These are phyloP conservation scores for Furcasterigmium sp. DNA, from an alignment of 2,329 filamentous ascomycete genomes.

Conservation along the genomic window DNA sequence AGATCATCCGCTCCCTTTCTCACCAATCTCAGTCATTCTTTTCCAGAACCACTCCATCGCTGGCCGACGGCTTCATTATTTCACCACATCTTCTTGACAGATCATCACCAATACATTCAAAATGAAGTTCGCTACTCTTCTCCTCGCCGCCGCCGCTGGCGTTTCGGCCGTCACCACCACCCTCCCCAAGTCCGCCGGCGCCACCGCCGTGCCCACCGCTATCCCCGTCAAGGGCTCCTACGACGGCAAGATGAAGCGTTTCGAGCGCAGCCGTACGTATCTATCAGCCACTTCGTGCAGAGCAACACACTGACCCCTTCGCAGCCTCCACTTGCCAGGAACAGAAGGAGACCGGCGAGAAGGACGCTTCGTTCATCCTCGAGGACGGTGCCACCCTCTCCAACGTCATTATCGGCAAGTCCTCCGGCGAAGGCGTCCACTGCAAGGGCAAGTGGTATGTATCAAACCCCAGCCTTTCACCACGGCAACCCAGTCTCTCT, in stretches of 20 bases:
- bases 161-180: constrained; percentile 3
- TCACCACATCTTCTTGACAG: background rate
- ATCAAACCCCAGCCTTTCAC: constrained; percentile 16
- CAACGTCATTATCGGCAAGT: constrained; percentile 40
- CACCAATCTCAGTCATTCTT: background rate
- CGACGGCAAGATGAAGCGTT: constrained; percentile 43
- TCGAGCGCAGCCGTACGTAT: constrained; percentile 29
- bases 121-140: background rate
- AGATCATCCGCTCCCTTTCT: background rate
- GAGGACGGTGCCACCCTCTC: constrained; percentile 33
- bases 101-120: background rate
- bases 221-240: constrained; percentile 32
- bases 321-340: constrained; percentile 23
- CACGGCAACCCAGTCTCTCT: no score
- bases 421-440: constrained; percentile 39
- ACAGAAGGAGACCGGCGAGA: constrained; percentile 31
- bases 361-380: constrained; percentile 35
- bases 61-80: background rate
- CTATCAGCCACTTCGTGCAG: no score
- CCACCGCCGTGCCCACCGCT: constrained; percentile 28
- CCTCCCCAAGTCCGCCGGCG: constrained; percentile 22
- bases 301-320: no score
- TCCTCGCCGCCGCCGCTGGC: background rate
- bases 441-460: constrained; percentile 39
- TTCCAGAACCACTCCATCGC: background rate